Conservation (phyloP, 192 early-diverging fungal species). For the Phlyctochytrium planicorne region DNA sequence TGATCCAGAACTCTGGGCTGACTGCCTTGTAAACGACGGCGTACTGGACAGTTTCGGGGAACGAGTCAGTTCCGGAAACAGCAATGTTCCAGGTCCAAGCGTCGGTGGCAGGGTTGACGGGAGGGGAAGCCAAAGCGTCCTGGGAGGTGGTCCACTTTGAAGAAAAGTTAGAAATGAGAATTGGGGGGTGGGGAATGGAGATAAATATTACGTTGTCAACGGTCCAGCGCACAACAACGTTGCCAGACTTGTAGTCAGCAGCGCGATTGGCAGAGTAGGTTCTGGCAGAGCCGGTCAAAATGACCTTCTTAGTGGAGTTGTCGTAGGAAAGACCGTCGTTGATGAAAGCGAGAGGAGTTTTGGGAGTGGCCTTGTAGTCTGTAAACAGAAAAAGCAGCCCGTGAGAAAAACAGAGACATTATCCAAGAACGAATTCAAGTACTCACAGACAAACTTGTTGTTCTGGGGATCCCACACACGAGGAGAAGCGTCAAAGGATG, state of each 20-base stretch:
- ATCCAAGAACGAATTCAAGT: no score
- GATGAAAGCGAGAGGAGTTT: neutral
- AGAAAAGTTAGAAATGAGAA: neutral
- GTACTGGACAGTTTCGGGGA: neutral
- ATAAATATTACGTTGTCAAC: neutral
- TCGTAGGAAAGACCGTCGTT: neutral
- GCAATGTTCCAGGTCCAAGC: neutral
- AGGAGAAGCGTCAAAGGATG: neutral
- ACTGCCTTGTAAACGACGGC: neutral
- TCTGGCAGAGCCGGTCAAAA: neutral
- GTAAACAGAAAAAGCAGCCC: no score
- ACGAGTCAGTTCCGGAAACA: neutral
- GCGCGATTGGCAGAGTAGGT: neutral
- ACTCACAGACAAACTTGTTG: no score
- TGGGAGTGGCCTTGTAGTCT: neutral
- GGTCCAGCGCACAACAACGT: neutral
- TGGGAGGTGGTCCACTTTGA: neutral
- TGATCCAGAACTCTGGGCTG: no score
- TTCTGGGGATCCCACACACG: neutral
- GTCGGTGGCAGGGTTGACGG: neutral
- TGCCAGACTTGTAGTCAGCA: constrained; percentile 1
- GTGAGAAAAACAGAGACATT: no score
- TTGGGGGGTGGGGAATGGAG: neutral
- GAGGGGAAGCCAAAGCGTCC: neutral
- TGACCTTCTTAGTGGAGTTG: neutral